Conservation (phyloP, 176 grass and related monocot species). For the Thinopyrum elongatum region DNA sequence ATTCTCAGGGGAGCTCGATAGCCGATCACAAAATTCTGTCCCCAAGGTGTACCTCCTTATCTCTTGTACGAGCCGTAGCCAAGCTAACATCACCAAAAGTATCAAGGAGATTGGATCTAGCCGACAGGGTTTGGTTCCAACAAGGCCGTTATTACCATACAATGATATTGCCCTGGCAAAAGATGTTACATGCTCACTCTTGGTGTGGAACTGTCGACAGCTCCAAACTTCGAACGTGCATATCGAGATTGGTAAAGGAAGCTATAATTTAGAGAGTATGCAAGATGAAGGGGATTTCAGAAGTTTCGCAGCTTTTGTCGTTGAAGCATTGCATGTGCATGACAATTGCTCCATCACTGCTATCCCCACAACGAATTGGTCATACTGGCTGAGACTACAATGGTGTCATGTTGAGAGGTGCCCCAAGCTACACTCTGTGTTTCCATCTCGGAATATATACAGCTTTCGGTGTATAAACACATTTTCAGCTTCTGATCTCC, state of each 20-base stretch:
- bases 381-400: rapidly evolving
- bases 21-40: no score
- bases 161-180: not conserved
- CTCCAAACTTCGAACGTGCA: not conserved
- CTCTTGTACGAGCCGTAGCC: not conserved
- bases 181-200: not conserved
- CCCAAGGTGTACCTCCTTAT: not conserved
- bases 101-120: not conserved
- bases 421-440: not conserved
- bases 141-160: not conserved
- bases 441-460: rapidly evolving
- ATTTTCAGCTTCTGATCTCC: not conserved
- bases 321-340: not conserved
- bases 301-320: rapidly evolving
- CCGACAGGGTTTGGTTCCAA: not conserved
- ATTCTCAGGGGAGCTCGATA: no score
- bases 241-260: not conserved
- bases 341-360: not conserved
- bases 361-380: not conserved
- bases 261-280: not conserved
- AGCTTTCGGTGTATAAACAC: rapidly evolving
- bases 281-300: rapidly evolving
- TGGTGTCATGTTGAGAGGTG: constrained; percentile 16
- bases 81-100: not conserved
- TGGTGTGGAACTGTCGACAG: not conserved